A percentile compares a stretch with the other conserved stretches of the same genome.
Evolutionary conservation across 768 basidiomycete genomes (phyloP).

Genomic region (Leucocoprinus birnbaumii): DNA sequence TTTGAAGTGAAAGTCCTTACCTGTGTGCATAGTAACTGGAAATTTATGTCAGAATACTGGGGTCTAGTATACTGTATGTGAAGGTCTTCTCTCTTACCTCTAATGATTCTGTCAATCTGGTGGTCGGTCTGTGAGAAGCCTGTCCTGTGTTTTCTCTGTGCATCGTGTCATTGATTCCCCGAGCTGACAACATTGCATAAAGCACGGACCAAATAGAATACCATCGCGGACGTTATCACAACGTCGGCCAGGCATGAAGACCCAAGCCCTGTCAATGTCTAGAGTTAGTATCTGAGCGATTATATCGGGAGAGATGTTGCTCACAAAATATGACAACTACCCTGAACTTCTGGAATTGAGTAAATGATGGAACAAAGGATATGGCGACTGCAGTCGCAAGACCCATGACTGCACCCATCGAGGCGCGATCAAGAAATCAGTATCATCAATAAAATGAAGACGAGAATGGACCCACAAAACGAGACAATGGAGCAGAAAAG

Average conservation of each 20-base stretch:
- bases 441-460: background rate
- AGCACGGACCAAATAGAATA: conserved; percentile 13
- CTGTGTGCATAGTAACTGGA: conserved; percentile 22
- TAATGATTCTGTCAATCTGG: conserved; percentile 22
- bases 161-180: background rate
- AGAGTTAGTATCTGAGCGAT: background rate
- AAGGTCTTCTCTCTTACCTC: conserved; percentile 12
- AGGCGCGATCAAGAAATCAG: background rate
- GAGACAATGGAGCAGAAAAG: conserved; percentile 10
- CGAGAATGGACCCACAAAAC: conserved; percentile 8
- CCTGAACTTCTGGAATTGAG: conserved; percentile 17
- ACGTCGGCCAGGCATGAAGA: conserved; percentile 15
- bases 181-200: background rate
- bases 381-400: conserved; percentile 13
- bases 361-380: conserved; percentile 13
- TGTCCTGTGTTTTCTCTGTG: conserved; percentile 17
- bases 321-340: conserved; percentile 12
- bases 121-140: conserved; percentile 20
- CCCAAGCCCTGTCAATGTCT: conserved; percentile 7
- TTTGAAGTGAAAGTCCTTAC: background rate
- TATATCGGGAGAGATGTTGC: background rate
- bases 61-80: background rate
- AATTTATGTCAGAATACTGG: background rate
- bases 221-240: conserved; percentile 16
- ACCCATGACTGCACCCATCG: conserved; percentile 10